Percentiles rank a stretch among this genome's conserved stretches.
Conservation (phyloP, 208 protist genomes). For the Willaertia magna region DNA sequence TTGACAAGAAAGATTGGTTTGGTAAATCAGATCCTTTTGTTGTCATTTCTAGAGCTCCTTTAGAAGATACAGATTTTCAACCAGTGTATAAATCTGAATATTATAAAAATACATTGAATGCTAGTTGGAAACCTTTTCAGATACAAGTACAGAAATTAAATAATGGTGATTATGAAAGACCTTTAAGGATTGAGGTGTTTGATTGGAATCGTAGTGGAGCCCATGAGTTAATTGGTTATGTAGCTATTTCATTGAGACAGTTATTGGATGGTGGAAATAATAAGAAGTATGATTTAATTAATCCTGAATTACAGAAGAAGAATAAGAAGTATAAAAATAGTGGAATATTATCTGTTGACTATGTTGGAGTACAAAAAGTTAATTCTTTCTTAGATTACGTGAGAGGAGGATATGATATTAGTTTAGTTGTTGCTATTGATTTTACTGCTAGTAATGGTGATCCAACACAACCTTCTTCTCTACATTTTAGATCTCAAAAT, state of each 20-base stretch:
- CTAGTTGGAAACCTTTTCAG: slow-evolving; percentile 4
- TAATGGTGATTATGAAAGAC: slow-evolving; percentile 14
- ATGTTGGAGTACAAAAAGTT: not conserved
- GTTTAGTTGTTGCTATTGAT: slow-evolving; percentile 39
- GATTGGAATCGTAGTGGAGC: slow-evolving; percentile 8
- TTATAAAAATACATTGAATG: not conserved
- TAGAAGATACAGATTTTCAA: not conserved
- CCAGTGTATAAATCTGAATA: slow-evolving; percentile 14
- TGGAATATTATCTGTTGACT: slow-evolving; percentile 1
- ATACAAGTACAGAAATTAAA: slow-evolving; percentile 12
- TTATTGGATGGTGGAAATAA: not conserved
- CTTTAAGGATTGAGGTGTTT: not conserved
- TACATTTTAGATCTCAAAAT: slow-evolving; percentile 34
- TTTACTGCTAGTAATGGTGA: slow-evolving; percentile 42
- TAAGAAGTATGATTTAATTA: not conserved
- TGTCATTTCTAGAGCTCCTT: not conserved
- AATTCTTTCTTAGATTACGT: slow-evolving; percentile 44
- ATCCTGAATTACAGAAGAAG: slow-evolving; percentile 10
- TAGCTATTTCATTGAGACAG: not conserved
- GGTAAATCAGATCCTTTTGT: slow-evolving; percentile 9
- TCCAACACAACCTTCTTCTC: slow-evolving; percentile 22
- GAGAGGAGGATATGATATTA: slow-evolving; percentile 33
- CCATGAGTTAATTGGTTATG: slow-evolving; percentile 12
- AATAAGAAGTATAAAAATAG: slow-evolving; percentile 11
- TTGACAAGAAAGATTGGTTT: not conserved